Conservation (phyloP, 208 protist genomes). For the Sergeia podlipaevii region DNA sequence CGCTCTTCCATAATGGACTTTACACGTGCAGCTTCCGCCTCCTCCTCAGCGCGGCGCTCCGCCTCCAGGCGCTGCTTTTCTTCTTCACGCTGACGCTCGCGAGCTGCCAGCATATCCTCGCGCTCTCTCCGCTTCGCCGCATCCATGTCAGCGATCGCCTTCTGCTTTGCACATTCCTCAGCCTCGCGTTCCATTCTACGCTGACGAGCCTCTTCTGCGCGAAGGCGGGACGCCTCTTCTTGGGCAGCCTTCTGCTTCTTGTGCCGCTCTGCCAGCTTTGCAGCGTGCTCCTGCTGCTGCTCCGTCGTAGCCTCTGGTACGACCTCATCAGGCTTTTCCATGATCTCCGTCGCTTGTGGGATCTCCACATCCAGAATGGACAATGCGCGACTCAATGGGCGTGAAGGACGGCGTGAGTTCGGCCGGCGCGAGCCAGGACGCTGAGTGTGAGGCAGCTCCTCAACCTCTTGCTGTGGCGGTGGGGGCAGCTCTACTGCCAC, state of each 20-base stretch:
- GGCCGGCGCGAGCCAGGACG: constrained; percentile 10
- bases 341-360: constrained; percentile 57
- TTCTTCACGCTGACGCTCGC: constrained; percentile 27
- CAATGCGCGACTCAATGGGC: constrained; percentile 32
- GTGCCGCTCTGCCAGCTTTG: constrained; percentile 10
- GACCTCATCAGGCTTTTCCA: constrained; percentile 16
- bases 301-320: constrained; percentile 3
- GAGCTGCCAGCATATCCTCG: constrained; percentile 15
- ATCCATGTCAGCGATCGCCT: constrained; percentile 35
- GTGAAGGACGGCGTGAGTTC: constrained; percentile 23
- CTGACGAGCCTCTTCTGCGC: constrained; percentile 21
- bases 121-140: constrained; percentile 27
- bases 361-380: constrained; percentile 59
- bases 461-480: background rate
- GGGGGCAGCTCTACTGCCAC: background rate
- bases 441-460: constrained; percentile 1
- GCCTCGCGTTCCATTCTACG: constrained; percentile 20
- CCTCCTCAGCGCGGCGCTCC: constrained; percentile 20
- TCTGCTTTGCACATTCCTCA: constrained; percentile 25
- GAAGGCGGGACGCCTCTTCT: constrained; percentile 24
- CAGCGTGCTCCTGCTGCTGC: constrained; percentile 16
- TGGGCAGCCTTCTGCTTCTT: constrained; percentile 12
- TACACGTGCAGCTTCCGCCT: constrained; percentile 42
- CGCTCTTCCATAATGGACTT: constrained; percentile 29
- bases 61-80: constrained; percentile 41